Evolutionary conservation across 441 rosid genomes (phyloP).

Genomic region (Pelargonium citronellum): DNA sequence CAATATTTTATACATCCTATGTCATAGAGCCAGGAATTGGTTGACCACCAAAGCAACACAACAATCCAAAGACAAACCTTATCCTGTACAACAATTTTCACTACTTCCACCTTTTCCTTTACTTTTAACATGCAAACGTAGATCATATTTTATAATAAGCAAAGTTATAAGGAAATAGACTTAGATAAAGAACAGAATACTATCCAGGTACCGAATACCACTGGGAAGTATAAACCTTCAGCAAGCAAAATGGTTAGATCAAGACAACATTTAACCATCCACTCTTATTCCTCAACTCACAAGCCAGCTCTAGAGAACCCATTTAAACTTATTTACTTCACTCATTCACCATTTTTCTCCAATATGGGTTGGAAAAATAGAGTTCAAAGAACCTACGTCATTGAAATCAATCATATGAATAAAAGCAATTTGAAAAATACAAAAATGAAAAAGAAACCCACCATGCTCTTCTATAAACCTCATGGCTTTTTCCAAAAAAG

Average conservation of each 20-base stretch:
- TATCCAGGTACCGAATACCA: too few species aligned
- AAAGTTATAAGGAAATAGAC: too few species aligned
- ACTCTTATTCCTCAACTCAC: not conserved
- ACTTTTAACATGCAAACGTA: too few species aligned
- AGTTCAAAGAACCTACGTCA: not conserved
- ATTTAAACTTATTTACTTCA: not conserved
- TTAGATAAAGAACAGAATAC: too few species aligned
- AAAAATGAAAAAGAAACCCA: conserved; percentile 31
- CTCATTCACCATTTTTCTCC: not conserved
- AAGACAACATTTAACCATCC: not conserved
- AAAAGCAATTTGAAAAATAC: not conserved
- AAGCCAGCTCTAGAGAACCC: not conserved
- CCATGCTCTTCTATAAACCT: conserved; percentile 85
- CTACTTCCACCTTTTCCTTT: too few species aligned
- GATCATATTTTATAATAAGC: too few species aligned
- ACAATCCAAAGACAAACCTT: too few species aligned
- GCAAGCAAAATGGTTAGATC: conserved; percentile 17
- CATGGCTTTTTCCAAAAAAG: conserved; percentile 96
- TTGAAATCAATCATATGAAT: not conserved
- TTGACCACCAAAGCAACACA: too few species aligned
- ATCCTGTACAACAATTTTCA: too few species aligned
- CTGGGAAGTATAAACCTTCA: conserved; percentile 4
- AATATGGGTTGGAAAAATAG: not conserved
- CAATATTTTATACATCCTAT: not conserved
- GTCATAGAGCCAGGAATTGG: too few species aligned